These are phyloP conservation scores for Chlorella variabilis DNA, from an alignment of 163 green algal genomes.

Conservation along the genomic window DNA sequence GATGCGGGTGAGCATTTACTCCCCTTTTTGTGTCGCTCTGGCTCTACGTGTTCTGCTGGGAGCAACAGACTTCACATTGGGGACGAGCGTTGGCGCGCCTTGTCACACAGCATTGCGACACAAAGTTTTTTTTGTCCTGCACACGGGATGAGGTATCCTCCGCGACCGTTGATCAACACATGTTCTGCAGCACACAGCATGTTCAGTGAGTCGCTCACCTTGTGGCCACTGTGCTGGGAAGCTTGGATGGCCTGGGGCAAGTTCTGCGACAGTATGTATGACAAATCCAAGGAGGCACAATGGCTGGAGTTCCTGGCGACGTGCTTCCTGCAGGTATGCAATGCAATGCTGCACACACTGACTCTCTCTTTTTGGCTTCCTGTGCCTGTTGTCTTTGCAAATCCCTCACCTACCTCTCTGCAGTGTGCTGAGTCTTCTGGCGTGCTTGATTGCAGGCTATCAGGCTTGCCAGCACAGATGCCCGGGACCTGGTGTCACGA, in stretches of 20 bases:
- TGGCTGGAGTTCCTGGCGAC: constrained; percentile 85
- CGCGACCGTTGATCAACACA: no score
- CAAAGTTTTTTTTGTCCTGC: no score
- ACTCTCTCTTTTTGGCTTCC: background rate
- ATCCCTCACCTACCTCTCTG: no score
- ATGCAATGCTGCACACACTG: no score
- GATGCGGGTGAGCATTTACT: constrained; percentile 19
- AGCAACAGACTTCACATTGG: no score
- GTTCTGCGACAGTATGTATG: constrained; percentile 86
- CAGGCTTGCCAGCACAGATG: constrained; percentile 62
- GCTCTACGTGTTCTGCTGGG: no score
- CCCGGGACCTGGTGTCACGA: constrained; percentile 75
- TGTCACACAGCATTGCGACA: no score
- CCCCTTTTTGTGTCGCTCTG: no score
- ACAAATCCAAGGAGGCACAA: constrained; percentile 33
- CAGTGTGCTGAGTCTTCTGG: no score
- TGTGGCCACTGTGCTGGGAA: constrained; percentile 79
- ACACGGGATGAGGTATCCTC: no score
- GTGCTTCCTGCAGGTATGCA: constrained; percentile 75
- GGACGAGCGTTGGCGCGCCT: no score
- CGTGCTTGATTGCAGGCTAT: constrained; percentile 65
- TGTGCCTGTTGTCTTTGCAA: no score
- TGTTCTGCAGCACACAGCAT: constrained; percentile 67
- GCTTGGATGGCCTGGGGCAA: constrained; percentile 92
- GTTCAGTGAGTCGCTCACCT: constrained; percentile 82